These are phyloP conservation scores for Eremochloa ophiuroides DNA, from an alignment of 176 grass and related monocot species.

Conservation along the genomic window DNA sequence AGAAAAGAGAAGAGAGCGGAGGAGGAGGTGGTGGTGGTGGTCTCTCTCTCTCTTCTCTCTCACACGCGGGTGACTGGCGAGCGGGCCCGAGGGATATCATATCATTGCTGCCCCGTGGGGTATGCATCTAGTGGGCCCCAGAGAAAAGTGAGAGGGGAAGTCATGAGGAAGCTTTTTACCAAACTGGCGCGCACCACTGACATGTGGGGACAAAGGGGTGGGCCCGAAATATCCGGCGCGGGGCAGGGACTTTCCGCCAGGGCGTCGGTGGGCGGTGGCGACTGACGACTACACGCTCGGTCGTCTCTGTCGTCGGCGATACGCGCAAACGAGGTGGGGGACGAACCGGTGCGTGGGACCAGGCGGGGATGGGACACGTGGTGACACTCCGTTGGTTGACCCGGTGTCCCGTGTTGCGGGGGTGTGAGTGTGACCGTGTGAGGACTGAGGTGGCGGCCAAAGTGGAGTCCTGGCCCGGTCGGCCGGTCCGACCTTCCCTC, in stretches of 20 bases:
- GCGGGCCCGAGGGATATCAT: constrained; percentile 27
- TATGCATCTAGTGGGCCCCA: neutral
- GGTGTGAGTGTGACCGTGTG: neutral
- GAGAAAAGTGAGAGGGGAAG: neutral
- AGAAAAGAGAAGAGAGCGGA: neutral
- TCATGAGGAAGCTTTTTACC: neutral
- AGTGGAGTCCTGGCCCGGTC: neutral
- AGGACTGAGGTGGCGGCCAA: neutral
- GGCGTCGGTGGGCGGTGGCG: constrained; percentile 25
- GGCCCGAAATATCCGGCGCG: accelerated
- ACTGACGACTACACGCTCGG: neutral
- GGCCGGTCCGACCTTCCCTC: neutral
- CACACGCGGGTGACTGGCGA: constrained; percentile 32
- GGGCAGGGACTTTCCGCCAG: neutral
- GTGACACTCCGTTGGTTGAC: accelerated
- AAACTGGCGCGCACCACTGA: accelerated
- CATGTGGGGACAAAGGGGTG: accelerated
- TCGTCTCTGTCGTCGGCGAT: neutral
- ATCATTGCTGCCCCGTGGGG: neutral
- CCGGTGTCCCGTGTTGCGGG: neutral
- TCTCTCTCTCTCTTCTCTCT: neutral
- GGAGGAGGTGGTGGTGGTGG: neutral
- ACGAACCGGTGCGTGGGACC: neutral
- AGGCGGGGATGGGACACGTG: neutral
- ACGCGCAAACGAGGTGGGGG: neutral